Percentiles rank a stretch among this genome's conserved stretches.
Conservation (phyloP, 192 early-diverging fungal genomes). For the Backusella tarrabulga region DNA sequence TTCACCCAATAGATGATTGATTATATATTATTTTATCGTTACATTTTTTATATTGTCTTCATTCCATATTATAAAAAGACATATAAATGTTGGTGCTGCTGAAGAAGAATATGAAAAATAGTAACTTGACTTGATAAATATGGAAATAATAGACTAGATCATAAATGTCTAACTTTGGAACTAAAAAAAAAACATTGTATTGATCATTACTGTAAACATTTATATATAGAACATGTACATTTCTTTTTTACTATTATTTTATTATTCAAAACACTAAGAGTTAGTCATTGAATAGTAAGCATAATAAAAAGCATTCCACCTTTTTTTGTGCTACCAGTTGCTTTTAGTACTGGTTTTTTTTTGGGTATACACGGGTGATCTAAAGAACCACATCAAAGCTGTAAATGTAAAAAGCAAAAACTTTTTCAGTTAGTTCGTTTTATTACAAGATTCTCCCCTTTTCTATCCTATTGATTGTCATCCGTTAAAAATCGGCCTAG, state of each 20-base stretch:
- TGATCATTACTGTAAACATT: not conserved
- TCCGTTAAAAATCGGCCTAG: not conserved
- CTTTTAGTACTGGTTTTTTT: not conserved
- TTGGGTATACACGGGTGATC: not conserved
- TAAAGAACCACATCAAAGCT: not conserved
- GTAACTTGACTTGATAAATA: not conserved
- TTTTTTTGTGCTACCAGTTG: not conserved
- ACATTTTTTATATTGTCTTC: not conserved
- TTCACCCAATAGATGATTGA: not conserved
- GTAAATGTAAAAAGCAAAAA: not conserved
- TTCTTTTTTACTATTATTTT: too few species aligned
- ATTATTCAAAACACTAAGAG: not conserved
- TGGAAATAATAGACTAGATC: not conserved
- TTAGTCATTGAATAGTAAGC: not conserved
- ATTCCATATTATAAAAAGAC: too few species aligned
- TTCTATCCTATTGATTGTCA: not conserved
- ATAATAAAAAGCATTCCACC: not conserved
- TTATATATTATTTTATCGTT: not conserved
- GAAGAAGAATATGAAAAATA: not conserved
- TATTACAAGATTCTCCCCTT: not conserved
- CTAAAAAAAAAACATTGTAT: not conserved
- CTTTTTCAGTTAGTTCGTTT: not conserved
- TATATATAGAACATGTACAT: not conserved
- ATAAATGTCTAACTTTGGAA: not conserved
- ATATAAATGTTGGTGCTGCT: not conserved